Evolutionary conservation across 352 stramenopile species (phyloP).

Genomic region (Phytopythium mirpurense): DNA sequence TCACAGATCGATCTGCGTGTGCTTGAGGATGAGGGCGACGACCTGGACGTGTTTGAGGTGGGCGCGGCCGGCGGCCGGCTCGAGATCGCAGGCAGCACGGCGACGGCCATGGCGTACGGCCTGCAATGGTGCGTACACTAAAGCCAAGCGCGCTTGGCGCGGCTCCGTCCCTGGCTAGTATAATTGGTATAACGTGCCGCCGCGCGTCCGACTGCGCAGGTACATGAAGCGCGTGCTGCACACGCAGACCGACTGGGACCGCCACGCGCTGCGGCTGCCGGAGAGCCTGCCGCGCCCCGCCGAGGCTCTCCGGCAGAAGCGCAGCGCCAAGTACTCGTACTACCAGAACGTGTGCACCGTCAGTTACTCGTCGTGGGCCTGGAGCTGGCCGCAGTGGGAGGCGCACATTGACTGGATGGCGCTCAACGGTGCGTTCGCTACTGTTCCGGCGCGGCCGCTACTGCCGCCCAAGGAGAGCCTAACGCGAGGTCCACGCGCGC

Average conservation of each 20-base stretch:
- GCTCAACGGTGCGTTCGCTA: conserved; percentile 52
- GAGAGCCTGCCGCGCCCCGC: conserved; percentile 38
- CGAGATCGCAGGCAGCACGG: conserved; percentile 45
- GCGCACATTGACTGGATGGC: conserved; percentile 92
- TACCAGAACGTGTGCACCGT: conserved; percentile 92
- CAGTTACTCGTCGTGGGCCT: conserved; percentile 88
- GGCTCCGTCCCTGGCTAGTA: too few relatives aligned
- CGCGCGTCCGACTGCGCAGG: conserved; percentile 11
- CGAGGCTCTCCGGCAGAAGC: conserved; percentile 34
- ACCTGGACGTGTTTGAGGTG: conserved; percentile 63
- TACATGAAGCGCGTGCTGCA: conserved; percentile 69
- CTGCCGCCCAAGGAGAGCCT: too few relatives aligned
- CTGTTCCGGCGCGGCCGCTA: background rate
- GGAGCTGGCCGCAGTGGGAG: conserved; percentile 87
- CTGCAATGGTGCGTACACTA: conserved; percentile 50
- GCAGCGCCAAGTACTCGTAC: conserved; percentile 79
- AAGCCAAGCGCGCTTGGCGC: too few relatives aligned
- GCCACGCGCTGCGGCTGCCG: conserved; percentile 63
- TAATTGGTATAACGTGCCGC: too few relatives aligned
- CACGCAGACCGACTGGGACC: conserved; percentile 80
- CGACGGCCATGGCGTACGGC: conserved; percentile 61
- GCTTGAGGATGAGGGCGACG: conserved; percentile 28
- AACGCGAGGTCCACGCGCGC: too few relatives aligned
- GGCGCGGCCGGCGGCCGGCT: conserved; percentile 36
- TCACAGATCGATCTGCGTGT: conserved; percentile 56